These are phyloP conservation scores for Chlorophyllum brunneum DNA, from an alignment of 768 basidiomycete species.

Conservation along the genomic window DNA sequence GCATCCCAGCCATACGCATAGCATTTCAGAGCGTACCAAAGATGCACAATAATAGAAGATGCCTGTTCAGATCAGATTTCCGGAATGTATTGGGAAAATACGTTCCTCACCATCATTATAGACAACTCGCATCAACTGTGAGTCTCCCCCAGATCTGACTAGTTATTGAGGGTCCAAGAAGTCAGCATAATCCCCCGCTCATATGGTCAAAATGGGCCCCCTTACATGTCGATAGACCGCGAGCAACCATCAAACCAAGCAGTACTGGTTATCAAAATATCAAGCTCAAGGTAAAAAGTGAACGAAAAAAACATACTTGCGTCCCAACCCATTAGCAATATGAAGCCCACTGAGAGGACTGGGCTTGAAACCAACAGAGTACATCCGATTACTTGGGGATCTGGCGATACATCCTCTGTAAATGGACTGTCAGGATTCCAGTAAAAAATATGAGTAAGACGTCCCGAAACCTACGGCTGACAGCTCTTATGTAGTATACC, in stretches of 20 bases:
- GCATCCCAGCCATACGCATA: not conserved
- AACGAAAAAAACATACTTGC: not conserved
- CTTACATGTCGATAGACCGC: constrained; percentile 2
- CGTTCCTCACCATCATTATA: not conserved
- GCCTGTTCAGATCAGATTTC: not conserved
- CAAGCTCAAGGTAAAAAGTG: not conserved
- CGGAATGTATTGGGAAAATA: too few species aligned
- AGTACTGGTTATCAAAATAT: not conserved
- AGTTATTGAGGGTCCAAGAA: not conserved
- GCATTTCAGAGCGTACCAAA: not conserved
- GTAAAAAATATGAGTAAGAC: not conserved
- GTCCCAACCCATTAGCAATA: constrained; percentile 7
- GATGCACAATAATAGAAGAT: not conserved
- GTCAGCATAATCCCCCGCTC: not conserved
- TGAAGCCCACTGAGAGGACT: not conserved
- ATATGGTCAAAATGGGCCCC: not conserved
- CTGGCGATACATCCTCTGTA: not conserved
- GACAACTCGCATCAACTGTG: not conserved
- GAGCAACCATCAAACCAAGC: not conserved
- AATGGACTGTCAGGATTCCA: not conserved
- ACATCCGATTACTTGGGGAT: constrained; percentile 2
- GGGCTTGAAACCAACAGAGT: not conserved
- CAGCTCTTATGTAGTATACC: not conserved
- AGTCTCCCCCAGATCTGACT: not conserved
- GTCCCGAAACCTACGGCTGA: not conserved